These are phyloP conservation scores for Curvularia spicifera DNA, from an alignment of 2,329 filamentous ascomycete species.

Conservation along the genomic window DNA sequence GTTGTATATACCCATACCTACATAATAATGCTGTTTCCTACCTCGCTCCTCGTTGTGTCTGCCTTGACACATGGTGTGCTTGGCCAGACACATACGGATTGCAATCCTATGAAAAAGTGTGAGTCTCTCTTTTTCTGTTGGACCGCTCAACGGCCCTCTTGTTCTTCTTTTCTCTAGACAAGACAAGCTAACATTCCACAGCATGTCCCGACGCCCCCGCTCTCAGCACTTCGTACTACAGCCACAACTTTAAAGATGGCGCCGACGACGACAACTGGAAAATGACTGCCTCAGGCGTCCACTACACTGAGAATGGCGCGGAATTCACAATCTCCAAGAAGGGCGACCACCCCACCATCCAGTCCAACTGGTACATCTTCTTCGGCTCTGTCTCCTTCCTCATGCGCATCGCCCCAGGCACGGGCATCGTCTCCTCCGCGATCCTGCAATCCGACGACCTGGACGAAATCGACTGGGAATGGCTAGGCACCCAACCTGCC, in stretches of 20 bases:
- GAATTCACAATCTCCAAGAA: slow-evolving; percentile 57
- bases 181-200: slow-evolving; percentile 1
- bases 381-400: slow-evolving; percentile 79
- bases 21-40: background rate
- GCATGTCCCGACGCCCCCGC: slow-evolving; percentile 50
- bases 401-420: slow-evolving; percentile 76
- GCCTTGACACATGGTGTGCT: slow-evolving; percentile 9
- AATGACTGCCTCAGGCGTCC: slow-evolving; percentile 51
- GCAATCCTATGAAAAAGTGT: slow-evolving; percentile 48
- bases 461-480: slow-evolving; percentile 89
- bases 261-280: slow-evolving; percentile 42
- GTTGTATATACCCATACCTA: background rate
- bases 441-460: slow-evolving; percentile 84
- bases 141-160: too few species aligned
- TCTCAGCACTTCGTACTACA: slow-evolving; percentile 43
- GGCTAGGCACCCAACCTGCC: slow-evolving; percentile 70
- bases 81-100: slow-evolving; percentile 51
- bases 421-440: slow-evolving; percentile 79
- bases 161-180: too few species aligned
- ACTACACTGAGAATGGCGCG: slow-evolving; percentile 53
- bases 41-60: slow-evolving; percentile 6
- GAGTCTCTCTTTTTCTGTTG: background rate
- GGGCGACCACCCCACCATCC: slow-evolving; percentile 68
- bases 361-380: slow-evolving; percentile 84
- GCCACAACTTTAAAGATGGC: slow-evolving; percentile 48